phyloP scores from a whole-genome alignment of 371 early-diverging fungal genomes.

The Rhizomucor miehei region DNA sequence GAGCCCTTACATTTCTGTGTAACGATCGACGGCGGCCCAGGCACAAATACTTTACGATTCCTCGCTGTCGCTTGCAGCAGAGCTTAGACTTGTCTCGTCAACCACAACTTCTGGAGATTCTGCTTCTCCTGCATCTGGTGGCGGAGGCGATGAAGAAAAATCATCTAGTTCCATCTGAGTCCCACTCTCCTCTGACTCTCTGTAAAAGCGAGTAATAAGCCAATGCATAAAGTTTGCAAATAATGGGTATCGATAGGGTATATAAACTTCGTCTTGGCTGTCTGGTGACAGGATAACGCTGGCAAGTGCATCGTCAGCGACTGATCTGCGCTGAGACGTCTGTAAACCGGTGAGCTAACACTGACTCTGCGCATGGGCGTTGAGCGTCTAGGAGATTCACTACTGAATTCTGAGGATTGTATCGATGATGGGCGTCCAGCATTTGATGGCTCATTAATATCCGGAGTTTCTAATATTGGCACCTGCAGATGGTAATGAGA shows the following conservation, averaged over 20 bases:
- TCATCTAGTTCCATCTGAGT: too few relatives aligned
- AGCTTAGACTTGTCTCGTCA: neutral
- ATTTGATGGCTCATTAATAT: too few relatives aligned
- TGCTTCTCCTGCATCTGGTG: neutral
- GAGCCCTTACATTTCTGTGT: neutral
- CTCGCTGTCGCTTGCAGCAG: neutral
- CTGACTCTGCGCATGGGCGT: too few relatives aligned
- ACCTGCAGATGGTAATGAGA: too few relatives aligned
- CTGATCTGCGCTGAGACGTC: neutral
- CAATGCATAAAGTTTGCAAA: slow-evolving; percentile 4
- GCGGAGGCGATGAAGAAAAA: too few relatives aligned
- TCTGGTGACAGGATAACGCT: neutral
- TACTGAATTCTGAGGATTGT: too few relatives aligned
- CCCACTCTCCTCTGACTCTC: too few relatives aligned
- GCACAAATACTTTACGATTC: neutral
- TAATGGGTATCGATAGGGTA: slow-evolving; percentile 14
- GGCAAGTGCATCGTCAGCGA: neutral
- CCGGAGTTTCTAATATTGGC: too few relatives aligned
- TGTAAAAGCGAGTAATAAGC: neutral
- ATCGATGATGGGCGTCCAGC: too few relatives aligned
- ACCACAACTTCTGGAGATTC: neutral
- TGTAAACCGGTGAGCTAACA: too few relatives aligned
- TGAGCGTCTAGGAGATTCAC: too few relatives aligned
- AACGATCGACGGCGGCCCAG: neutral
- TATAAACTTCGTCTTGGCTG: slow-evolving; percentile 6